Evolutionary conservation across 2,329 filamentous ascomycete species (phyloP), one percentile per base, ranked within the genome.

Genomic region (Neonectria faginata): DNA sequence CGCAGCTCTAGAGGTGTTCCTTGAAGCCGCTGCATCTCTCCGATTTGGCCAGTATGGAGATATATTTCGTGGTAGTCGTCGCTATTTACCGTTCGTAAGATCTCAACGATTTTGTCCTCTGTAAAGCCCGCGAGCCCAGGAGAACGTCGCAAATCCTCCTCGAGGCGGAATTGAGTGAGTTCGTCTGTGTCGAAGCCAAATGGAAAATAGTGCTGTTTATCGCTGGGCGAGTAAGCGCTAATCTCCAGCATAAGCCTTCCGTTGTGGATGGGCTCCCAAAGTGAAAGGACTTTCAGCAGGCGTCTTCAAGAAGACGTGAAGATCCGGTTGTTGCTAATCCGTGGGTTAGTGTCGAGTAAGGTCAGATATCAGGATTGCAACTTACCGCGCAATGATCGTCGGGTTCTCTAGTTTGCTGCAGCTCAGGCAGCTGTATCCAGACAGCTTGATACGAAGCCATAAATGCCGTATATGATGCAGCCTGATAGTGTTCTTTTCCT

Each of bases 161-260:
- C 47, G 3, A 51, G 47, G 3, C 22, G 48, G 41, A 58, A 60
- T 12, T 52, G 39, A 27, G 45, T 55, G 16, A 41, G 29, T 7
- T 53, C 20, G 11, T 45, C 29, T 7, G 41, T 14, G 22, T 60
- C 51, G 12, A 29, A 20, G 9, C 31, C 20, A n/a, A 22, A 22
- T 45, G 16, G 31, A 45, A n/a, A 44, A 33, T 14, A 31, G 22
- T 66, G 51, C 6, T 48, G n/a, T 5, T 14, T 33, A 57, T 66
- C 60, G 18, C 60, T 64, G 10, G 64, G 52, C 4, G 64, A 66
- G 12, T 45, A 45, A 11, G 64, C 64, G 12, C 25, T 47, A 14
- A 64, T 29, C 8, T 66, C 60, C 22, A 66, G 39, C 10, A 20
- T 41, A 6, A 66, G 39, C 12, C 60, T 56, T 16, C 39, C 47